Base-by-base conservation (phyloP, 352 stramenopile genomes). In the Pythium utonaiense region DNA sequence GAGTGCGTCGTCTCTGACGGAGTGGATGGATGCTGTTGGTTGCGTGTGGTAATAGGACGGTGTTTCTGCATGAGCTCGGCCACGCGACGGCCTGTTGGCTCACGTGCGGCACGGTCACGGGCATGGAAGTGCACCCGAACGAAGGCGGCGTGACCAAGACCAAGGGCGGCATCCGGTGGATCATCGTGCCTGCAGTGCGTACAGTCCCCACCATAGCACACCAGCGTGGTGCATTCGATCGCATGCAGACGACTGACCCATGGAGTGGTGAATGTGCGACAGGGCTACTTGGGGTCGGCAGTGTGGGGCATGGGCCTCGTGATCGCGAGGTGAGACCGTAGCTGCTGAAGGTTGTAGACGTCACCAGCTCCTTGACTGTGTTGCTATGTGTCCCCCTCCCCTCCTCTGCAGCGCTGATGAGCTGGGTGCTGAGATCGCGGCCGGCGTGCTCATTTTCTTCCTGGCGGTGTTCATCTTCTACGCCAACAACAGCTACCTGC, bases 51-150 rank as follows among this genome's bases (percentile, higher is more conserved):
- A 93, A 12, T 64, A 93, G 87, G 30, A 93, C 84, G 8, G 87
- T 96, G 19, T 96, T 95, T 62, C 65, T 96, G 42, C 87, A 96
- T 58, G 87, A 96, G 55, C 61, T 95, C 41, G 83, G 83, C 2
- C 87, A 96, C 57, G 87, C 87, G 4, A 90, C 76, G 9, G 87
- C 87, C 53, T 81, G 78, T 21, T 94, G 86, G 80, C 73, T 96
- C 56, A 96, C 87, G 7, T 95, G 87, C 49, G 87, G 87, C 64
- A 86, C 74, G 52, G 86, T 95, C 34, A 89, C 81, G 64, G 81
- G 86, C 38, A 96, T 96, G 86, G 85, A 96, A 62, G 87, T 96
- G 51, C 83, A 95, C 48, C 85, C 82, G 33, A 82, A 96, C 47
- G 87, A 96, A 77, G 87, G 87, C 25, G 87, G 87, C 47, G 84